These are phyloP conservation scores for Pythium utonaiense DNA, from an alignment of 352 stramenopile species.

Conservation along the genomic window DNA sequence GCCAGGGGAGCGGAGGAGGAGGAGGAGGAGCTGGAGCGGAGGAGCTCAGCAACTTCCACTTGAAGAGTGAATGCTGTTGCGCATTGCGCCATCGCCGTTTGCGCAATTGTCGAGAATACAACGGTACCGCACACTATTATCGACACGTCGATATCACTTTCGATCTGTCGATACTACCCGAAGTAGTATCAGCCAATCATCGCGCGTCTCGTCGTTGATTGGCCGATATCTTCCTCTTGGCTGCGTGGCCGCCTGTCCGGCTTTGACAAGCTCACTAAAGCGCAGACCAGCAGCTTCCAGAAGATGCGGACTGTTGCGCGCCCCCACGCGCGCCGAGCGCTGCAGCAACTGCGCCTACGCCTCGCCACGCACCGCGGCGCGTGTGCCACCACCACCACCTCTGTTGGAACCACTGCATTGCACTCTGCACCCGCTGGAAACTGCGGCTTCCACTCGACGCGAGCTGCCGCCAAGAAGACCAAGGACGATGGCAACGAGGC, in stretches of 20 bases:
- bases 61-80: slow-evolving; percentile 23
- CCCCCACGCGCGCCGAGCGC: background rate
- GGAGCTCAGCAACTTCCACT: slow-evolving; percentile 22
- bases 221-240: background rate
- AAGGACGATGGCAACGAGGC: slow-evolving; percentile 45
- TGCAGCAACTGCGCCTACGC: background rate
- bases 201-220: background rate
- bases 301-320: background rate
- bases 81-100: slow-evolving; percentile 16
- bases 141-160: background rate
- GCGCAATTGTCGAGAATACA: slow-evolving; percentile 7
- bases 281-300: no score
- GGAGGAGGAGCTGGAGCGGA: background rate
- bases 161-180: background rate
- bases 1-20: no score
- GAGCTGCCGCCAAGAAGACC: slow-evolving; percentile 15
- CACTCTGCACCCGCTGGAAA: no score
- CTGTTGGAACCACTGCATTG: background rate
- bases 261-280: slow-evolving; percentile 1
- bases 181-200: background rate
- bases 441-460: slow-evolving; percentile 13
- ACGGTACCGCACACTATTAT: background rate
- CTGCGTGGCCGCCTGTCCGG: background rate
- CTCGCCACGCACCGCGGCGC: background rate
- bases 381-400: background rate